phyloP scores from a whole-genome alignment of 306 rosid genomes.

The Parietaria judaica region DNA sequence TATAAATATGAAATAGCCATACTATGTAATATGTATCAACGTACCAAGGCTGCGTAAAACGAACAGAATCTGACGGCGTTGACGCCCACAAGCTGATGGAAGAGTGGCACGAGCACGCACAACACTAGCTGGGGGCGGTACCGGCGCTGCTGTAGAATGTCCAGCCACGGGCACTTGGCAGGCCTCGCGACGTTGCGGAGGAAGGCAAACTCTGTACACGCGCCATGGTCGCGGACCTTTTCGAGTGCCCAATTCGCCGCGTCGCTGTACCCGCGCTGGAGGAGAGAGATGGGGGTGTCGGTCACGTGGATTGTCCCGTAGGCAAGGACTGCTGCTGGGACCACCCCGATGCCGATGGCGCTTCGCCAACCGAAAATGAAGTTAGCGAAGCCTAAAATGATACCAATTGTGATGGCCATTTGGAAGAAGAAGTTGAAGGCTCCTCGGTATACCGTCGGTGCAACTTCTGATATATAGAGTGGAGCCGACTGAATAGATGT shows the following conservation, averaged over 20 bases:
- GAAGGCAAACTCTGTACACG: slow-evolving; percentile 27
- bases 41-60: too few species aligned
- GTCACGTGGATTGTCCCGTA: slow-evolving; percentile 25
- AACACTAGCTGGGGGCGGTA: slow-evolving; percentile 45
- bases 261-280: slow-evolving; percentile 27
- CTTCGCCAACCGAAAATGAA: too few species aligned
- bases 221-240: slow-evolving; percentile 17
- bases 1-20: too few species aligned
- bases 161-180: slow-evolving; percentile 32
- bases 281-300: slow-evolving; percentile 42
- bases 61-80: slow-evolving; percentile 33
- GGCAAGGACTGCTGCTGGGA: slow-evolving; percentile 31
- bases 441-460: too few species aligned
- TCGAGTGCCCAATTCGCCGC: slow-evolving; percentile 26
- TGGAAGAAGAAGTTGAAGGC: too few species aligned
- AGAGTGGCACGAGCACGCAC: slow-evolving; percentile 33
- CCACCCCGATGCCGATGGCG: slow-evolving; percentile 18
- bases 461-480: too few species aligned
- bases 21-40: too few species aligned
- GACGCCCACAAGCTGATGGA: slow-evolving; percentile 42
- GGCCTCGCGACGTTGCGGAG: slow-evolving; percentile 28
- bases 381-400: too few species aligned
- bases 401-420: too few species aligned
- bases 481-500: too few species aligned
- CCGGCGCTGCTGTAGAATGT: slow-evolving; percentile 11